phyloP scores from a whole-genome alignment of 2,329 filamentous ascomycete species.

The Scytalidium lignicola region DNA sequence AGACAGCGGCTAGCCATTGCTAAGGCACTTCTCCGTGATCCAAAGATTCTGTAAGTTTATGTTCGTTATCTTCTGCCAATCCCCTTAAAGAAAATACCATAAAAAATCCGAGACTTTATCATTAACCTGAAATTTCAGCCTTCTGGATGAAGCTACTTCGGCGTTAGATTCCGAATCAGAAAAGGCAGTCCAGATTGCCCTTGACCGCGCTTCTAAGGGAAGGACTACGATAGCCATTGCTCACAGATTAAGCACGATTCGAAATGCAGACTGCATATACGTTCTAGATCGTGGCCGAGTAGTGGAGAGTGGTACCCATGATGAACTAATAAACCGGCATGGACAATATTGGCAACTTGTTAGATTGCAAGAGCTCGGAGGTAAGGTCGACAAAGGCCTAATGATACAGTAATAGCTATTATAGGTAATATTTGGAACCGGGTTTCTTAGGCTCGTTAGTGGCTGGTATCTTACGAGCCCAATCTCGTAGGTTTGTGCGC shows the following conservation, averaged over 20 bases:
- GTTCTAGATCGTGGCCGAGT: slow-evolving; percentile 83
- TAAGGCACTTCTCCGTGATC: slow-evolving; percentile 43
- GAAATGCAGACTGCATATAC: slow-evolving; percentile 54
- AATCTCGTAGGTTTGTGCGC: too few species aligned
- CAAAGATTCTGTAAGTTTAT: slow-evolving; percentile 33
- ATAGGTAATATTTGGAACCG: too few species aligned
- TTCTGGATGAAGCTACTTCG: slow-evolving; percentile 53
- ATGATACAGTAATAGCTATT: too few species aligned
- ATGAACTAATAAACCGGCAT: slow-evolving; percentile 49
- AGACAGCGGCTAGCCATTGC: slow-evolving; percentile 48
- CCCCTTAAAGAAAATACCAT: too few species aligned
- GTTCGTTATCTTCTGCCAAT: too few species aligned
- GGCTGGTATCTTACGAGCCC: too few species aligned
- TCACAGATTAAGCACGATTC: slow-evolving; percentile 69
- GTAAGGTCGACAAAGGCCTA: background rate
- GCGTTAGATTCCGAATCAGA: slow-evolving; percentile 50
- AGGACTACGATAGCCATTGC: slow-evolving; percentile 74
- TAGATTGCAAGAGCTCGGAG: background rate
- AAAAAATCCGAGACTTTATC: slow-evolving; percentile 16
- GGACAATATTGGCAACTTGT: background rate
- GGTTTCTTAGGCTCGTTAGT: too few species aligned
- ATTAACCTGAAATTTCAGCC: slow-evolving; percentile 1
- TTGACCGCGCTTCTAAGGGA: slow-evolving; percentile 55
- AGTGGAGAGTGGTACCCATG: slow-evolving; percentile 76
- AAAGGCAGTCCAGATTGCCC: slow-evolving; percentile 53